Evolutionary conservation across 805 yeast genomes (phyloP), one percentile per base, ranked within the genome.

Genomic region (Tetrapisispora taiwanensis): DNA sequence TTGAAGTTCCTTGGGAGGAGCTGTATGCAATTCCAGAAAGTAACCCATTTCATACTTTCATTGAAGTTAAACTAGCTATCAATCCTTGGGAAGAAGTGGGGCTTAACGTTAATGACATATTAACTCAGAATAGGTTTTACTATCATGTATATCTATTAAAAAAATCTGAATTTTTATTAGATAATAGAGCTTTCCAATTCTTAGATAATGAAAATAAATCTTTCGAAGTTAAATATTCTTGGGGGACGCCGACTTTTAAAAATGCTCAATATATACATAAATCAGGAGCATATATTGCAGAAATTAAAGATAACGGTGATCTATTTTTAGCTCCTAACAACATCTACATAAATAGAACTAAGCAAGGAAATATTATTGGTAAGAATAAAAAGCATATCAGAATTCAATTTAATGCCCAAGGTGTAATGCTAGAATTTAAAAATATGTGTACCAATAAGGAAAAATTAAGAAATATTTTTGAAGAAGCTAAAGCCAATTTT

Each of bases 1-100:
- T 89, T 17, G 97, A 90, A 56, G 81, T 89, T 0, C 97, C 98
- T 1, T 85, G 95, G 82, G 77, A 76, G 38, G 97, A 90, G 53
- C 70, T 88, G 22, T 78, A 90, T 55, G 75, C 80, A 0, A 69
- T 90, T 17, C 94, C 95, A 0, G 67, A 71, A 3, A 66, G 75
- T 38, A 88, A 87, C 49, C 97, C 97, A 7, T 86, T 94, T 63
- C 92, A 88, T 56, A 85, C 97, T 0, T 78, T 84, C 50, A 81
- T 86, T 32, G 82, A 78, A 42, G 72, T 86, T 39, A 65, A 71
- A 38, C 61, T 89, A 35, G 79, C 77, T 0, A 62, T 87, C 13
- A 73, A 84, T 52, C 95, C 95, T 1, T 82, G 88, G 80, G 58
- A 54, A 27, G 85, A 81, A 49, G 58, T 68, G 0, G 83, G 77